Percentiles rank a stretch among this genome's conserved stretches.
These are phyloP conservation scores for Metarhizium anisopliae DNA, from an alignment of 2,329 filamentous ascomycete species.

Conservation along the genomic window DNA sequence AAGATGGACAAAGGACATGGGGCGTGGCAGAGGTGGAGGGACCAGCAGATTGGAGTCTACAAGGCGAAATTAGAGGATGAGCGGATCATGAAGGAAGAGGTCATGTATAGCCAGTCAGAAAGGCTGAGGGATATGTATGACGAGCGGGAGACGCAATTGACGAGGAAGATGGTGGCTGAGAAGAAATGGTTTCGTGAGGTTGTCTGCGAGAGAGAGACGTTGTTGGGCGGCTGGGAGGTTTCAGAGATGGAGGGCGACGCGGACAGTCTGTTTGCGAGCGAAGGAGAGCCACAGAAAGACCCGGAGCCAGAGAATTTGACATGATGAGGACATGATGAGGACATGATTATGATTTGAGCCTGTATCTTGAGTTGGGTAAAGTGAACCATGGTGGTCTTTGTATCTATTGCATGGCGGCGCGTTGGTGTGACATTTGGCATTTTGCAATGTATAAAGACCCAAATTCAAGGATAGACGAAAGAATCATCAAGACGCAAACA, in stretches of 20 bases:
- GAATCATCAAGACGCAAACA: no score
- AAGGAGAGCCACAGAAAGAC: neutral
- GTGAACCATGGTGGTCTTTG: no score
- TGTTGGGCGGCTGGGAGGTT: conserved; percentile 32
- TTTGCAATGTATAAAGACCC: no score
- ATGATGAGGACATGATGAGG: no score
- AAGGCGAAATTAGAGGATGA: conserved; percentile 29
- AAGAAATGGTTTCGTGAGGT: conserved; percentile 37
- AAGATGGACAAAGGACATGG: conserved; percentile 32
- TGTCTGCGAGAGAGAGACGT: conserved; percentile 30
- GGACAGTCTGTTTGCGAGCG: conserved; percentile 20
- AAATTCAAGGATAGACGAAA: no score
- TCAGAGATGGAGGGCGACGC: conserved; percentile 34
- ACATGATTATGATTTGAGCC: no score
- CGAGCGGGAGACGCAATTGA: conserved; percentile 21
- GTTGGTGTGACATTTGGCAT: no score
- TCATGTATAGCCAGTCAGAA: conserved; percentile 30
- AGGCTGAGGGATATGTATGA: conserved; percentile 20
- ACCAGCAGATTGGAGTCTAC: conserved; percentile 29
- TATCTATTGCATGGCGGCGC: no score
- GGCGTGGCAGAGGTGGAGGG: conserved; percentile 31
- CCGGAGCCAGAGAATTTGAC: no score
- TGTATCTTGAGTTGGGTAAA: no score
- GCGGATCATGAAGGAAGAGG: conserved; percentile 29
- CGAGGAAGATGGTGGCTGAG: conserved; percentile 31